Evolutionary conservation across 1,284 basidiomycete genomes (phyloP).

Genomic region (Marasmius oreades): DNA sequence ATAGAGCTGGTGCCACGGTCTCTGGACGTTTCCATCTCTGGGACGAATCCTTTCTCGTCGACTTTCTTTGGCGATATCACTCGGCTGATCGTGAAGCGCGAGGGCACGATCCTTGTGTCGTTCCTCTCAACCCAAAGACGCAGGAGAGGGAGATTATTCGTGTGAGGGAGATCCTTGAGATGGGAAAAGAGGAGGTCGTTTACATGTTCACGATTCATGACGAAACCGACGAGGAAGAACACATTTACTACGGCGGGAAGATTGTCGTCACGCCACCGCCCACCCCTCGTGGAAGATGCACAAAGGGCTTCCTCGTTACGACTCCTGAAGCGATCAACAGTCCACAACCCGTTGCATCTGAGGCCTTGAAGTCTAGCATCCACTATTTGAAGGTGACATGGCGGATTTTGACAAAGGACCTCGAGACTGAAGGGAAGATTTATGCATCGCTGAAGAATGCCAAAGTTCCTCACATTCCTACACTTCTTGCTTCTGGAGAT

Average conservation of each 20-base stretch:
- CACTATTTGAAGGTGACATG: background rate
- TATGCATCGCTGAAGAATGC: background rate
- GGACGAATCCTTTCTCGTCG: slow-evolving; percentile 8
- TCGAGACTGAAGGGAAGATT: background rate
- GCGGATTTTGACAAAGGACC: background rate
- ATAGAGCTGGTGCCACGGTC: slow-evolving; percentile 18
- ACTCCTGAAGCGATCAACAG: no score
- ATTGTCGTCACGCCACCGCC: no score
- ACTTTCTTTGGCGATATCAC: slow-evolving; percentile 20
- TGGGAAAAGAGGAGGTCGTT: no score
- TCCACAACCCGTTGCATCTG: background rate
- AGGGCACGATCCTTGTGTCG: slow-evolving; percentile 18
- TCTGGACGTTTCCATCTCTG: slow-evolving; percentile 17
- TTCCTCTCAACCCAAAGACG: background rate
- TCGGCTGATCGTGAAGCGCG: slow-evolving; percentile 11
- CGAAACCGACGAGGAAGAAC: no score
- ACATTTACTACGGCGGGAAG: no score
- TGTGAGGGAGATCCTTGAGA: background rate
- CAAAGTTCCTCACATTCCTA: background rate
- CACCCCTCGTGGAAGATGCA: no score
- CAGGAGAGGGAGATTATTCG: background rate
- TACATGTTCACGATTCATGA: no score
- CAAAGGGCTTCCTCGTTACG: no score
- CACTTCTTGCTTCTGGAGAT: background rate
- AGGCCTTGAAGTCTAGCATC: background rate